Conservation (phyloP, 2,329 filamentous ascomycete species). For the Fusarium lyarnte region DNA sequence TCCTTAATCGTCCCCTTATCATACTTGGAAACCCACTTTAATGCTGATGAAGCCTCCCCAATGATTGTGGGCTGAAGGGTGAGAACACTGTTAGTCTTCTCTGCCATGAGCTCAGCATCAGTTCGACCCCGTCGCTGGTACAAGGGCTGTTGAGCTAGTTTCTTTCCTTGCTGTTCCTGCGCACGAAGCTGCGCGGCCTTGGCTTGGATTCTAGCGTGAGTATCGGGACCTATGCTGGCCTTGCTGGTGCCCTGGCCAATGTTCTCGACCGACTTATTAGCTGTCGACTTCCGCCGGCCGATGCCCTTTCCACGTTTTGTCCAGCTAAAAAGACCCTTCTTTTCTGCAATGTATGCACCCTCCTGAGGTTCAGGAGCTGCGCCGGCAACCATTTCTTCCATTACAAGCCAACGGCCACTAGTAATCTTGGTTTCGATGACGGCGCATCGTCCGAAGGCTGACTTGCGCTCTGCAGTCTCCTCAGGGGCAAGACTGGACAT, state of each 20-base stretch:
- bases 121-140: slow-evolving; percentile 62
- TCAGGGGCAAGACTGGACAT: slow-evolving; percentile 95
- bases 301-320: slow-evolving; percentile 73
- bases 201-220: slow-evolving; percentile 91
- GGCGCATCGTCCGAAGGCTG: slow-evolving; percentile 92
- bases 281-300: slow-evolving; percentile 75
- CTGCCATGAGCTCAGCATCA: slow-evolving; percentile 65
- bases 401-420: slow-evolving; percentile 87
- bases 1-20: slow-evolving; percentile 88
- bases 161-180: slow-evolving; percentile 69
- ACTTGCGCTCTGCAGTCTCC: slow-evolving; percentile 85
- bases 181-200: slow-evolving; percentile 86
- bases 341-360: slow-evolving; percentile 91
- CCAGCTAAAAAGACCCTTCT: slow-evolving; percentile 93
- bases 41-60: slow-evolving; percentile 87
- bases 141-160: slow-evolving; percentile 51
- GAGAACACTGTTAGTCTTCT: slow-evolving; percentile 89
- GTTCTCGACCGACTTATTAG: slow-evolving; percentile 66
- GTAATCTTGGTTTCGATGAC: slow-evolving; percentile 88
- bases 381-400: slow-evolving; percentile 96
- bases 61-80: slow-evolving; percentile 87
- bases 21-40: slow-evolving; percentile 97
- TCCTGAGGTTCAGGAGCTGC: slow-evolving; percentile 85
- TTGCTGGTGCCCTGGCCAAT: slow-evolving; percentile 70
- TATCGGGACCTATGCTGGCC: slow-evolving; percentile 86